Evolutionary conservation across 2,329 filamentous ascomycete genomes (phyloP), one percentile per base, ranked within the genome.

Genomic region (Colletotrichum sp.): DNA sequence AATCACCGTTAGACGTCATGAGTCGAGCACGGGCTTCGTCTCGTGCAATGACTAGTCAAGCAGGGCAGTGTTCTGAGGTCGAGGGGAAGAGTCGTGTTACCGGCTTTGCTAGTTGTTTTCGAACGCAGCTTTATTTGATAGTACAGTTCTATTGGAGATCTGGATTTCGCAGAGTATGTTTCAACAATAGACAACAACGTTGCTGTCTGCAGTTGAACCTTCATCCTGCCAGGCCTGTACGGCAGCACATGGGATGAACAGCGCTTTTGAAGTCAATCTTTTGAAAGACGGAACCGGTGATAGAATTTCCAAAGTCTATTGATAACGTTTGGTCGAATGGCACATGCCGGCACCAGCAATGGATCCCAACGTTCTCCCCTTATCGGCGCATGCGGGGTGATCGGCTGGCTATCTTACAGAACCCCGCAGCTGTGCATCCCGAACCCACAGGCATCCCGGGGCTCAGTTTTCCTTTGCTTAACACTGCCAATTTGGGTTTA

Each of bases 401-500:
- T 72, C 63, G 63, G 27, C 70, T 34, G 44, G n/a, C 34, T 39
- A 44, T 64, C 59, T 61, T 5, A 32, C 30, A 36, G 27, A 30
- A 52, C 63, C 55, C 34, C 70, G 34, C 48, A 59, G 16, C 64
- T 32, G 70, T 32, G 52, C 59, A 27, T 48, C 11, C 44, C 16
- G 39, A 30, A 19, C 39, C 68, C 30, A 57, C 60, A 34, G 39
- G 44, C 52, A 36, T 28, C 52, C 11, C 52, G 64, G 70, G 52
- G 44, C 25, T 34, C 48, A 6, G 22, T 48, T 72, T 68, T 72
- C 70, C 70, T 72, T 72, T 68, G 70, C 52, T 61, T 72, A 61
- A 72, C 11, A 36, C 15, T 72, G 16, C 70, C 70, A 8, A 8
- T 60, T 72, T 48, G 52, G 70, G 63, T 12, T 68, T 72, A 72